A percentile compares a stretch with the other conserved stretches of the same genome.
Conservation (phyloP, 1,284 basidiomycete species). For the Trichosporon asahii region DNA sequence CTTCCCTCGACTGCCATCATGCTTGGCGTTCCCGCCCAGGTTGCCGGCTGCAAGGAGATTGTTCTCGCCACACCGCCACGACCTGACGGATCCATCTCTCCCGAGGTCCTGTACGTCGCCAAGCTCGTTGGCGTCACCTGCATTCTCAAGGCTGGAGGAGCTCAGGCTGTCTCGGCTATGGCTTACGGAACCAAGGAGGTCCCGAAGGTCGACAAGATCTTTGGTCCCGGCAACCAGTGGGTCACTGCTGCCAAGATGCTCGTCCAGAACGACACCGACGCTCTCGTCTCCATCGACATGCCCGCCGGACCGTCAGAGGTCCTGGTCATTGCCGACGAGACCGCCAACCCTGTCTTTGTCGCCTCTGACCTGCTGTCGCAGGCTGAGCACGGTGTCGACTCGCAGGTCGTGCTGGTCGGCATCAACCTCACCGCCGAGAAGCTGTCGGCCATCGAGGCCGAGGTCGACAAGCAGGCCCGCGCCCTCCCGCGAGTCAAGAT, state of each 20-base stretch:
- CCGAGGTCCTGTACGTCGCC: conserved; percentile 93
- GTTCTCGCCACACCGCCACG: conserved; percentile 94
- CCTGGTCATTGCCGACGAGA: conserved; percentile 86
- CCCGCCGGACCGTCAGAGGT: conserved; percentile 98
- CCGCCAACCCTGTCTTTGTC: conserved; percentile 82
- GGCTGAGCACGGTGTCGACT: conserved; percentile 97
- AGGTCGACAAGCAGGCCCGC: conserved; percentile 84
- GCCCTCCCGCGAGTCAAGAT: conserved; percentile 86
- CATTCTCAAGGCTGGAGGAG: conserved; percentile 90
- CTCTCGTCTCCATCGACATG: conserved; percentile 96
- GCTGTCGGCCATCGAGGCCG: conserved; percentile 71
- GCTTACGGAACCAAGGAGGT: conserved; percentile 94
- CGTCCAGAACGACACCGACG: conserved; percentile 97
- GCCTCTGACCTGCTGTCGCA: conserved; percentile 96
- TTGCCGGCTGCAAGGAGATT: conserved; percentile 88
- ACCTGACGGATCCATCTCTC: conserved; percentile 81
- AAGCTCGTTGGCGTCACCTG: conserved; percentile 79
- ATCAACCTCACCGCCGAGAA: conserved; percentile 65
- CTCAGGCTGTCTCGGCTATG: conserved; percentile 94
- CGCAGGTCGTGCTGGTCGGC: conserved; percentile 90
- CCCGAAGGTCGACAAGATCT: conserved; percentile 99
- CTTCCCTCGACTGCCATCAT: conserved; percentile 96
- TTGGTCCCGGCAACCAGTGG: conserved; percentile 99
- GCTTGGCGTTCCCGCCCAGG: conserved; percentile 97
- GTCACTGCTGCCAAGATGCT: conserved; percentile 99